Base-by-base conservation (phyloP, 2,329 filamentous ascomycete species). In the Nannizzia gypsea region DNA sequence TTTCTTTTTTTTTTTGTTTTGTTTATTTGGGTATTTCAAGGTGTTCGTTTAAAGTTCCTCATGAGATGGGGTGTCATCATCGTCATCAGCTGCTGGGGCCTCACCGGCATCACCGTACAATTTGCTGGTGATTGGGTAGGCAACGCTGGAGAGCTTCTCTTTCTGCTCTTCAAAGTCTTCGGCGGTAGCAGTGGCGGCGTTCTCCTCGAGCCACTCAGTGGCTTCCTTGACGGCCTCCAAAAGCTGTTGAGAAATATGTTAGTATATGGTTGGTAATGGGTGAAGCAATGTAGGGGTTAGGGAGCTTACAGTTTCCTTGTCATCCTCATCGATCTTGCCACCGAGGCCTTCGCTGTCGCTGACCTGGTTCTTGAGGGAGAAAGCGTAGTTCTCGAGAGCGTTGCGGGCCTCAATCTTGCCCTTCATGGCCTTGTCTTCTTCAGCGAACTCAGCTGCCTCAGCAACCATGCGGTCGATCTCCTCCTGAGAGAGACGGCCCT, bases 101-200 rank as follows among this genome's bases (percentile, higher is more conserved):
- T 81, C 84, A 66, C 82, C 86, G 65, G 81, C 86, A 68, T 81
- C 80, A 68, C 80, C 79, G 81, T 96, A 96, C 71, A 96, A 83
- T 85, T 99, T 99, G 81, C 89, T 95, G 69, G 93, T 99, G 79
- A 99, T 99, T 67, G 93, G 93, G 81, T 97, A 96, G 59, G 93
- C 93, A 66, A 96, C 89, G 76, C 88, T 88, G 70, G 89, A 95
- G 67, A 99, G 84, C 84, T 96, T 96, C 88, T 99, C 92, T 83
- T 95, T 96, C 82, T 97, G 92, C 84, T 99, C 93, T 78, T 96
- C 91, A 70, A 97, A 96, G 81, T 97, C 93, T 80, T 96, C 92
- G 62, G 90, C 82, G 67, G 81, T 84, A 65, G 93, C 93, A 58
- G 87, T 87, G 66, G 87, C 84, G 66, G 84, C 89, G 78, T 96